Evolutionary conservation across 2,329 filamentous ascomycete species (phyloP).

Genomic region (Diplocarpon rosae): DNA sequence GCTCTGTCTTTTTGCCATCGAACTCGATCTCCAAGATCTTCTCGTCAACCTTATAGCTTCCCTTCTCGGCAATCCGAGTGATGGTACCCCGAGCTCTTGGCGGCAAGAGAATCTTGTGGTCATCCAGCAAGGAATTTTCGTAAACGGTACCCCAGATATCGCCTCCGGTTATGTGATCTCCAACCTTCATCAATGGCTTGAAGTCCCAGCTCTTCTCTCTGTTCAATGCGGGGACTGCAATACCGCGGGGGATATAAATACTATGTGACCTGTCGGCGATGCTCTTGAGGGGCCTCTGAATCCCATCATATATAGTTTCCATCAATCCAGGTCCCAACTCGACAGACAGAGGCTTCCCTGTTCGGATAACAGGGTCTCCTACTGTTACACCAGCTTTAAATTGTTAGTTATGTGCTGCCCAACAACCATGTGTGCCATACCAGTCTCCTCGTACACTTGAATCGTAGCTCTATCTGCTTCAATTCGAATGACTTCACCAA

Average conservation of each 20-base stretch:
- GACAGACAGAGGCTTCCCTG: slow-evolving; percentile 92
- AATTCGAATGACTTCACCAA: slow-evolving; percentile 97
- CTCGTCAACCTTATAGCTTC: slow-evolving; percentile 86
- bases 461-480: slow-evolving; percentile 92
- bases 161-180: slow-evolving; percentile 92
- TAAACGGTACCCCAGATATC: slow-evolving; percentile 92
- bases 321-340: slow-evolving; percentile 94
- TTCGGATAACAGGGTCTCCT: slow-evolving; percentile 82
- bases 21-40: slow-evolving; percentile 96
- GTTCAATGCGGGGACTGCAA: slow-evolving; percentile 77
- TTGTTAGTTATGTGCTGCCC: slow-evolving; percentile 15
- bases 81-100: slow-evolving; percentile 86
- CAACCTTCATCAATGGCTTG: slow-evolving; percentile 81
- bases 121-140: slow-evolving; percentile 89
- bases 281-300: slow-evolving; percentile 83
- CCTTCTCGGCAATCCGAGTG: slow-evolving; percentile 79
- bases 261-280: slow-evolving; percentile 70
- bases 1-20: slow-evolving; percentile 87
- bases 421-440: slow-evolving; percentile 37
- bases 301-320: slow-evolving; percentile 99
- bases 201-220: slow-evolving; percentile 95
- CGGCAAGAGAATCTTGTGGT: slow-evolving; percentile 87
- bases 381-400: slow-evolving; percentile 78
- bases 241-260: slow-evolving; percentile 97
- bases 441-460: slow-evolving; percentile 98